These are phyloP conservation scores for Ustulina deusta DNA, from an alignment of 2,329 filamentous ascomycete genomes.

Conservation along the genomic window DNA sequence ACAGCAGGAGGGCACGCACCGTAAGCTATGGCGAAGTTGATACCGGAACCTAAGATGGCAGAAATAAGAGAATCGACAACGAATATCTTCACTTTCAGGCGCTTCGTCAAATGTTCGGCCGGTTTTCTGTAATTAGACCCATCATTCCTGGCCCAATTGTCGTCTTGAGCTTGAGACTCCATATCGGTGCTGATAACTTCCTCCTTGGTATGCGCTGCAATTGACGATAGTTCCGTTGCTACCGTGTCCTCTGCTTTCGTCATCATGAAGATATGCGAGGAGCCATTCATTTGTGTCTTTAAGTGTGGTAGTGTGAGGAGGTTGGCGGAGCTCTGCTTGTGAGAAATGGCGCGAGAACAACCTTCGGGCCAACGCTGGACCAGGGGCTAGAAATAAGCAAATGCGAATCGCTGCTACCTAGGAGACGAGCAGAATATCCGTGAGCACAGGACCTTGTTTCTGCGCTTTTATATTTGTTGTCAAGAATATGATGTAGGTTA, in stretches of 20 bases:
- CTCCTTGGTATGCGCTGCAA: background rate
- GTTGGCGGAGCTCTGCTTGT: background rate
- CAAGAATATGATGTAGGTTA: background rate
- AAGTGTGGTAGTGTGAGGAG: background rate
- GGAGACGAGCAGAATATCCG: background rate
- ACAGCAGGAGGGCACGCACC: background rate
- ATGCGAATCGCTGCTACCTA: background rate
- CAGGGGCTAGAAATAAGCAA: no score
- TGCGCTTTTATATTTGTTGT: background rate
- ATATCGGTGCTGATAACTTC: background rate
- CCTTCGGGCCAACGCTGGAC: background rate
- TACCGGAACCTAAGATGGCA: background rate
- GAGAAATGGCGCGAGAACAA: background rate
- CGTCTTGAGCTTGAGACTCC: background rate
- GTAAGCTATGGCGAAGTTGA: slow-evolving; percentile 10
- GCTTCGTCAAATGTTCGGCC: slow-evolving; percentile 5
- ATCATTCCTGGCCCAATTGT: background rate
- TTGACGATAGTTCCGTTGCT: slow-evolving; percentile 1
- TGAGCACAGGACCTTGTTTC: background rate
- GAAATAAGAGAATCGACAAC: background rate
- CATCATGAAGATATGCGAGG: slow-evolving; percentile 3
- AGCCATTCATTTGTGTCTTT: background rate
- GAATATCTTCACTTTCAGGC: background rate
- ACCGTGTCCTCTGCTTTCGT: background rate
- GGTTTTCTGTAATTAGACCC: slow-evolving; percentile 14